These are phyloP conservation scores for Zygosaccharomyces kombuchaensis DNA, from an alignment of 805 yeast species.

Conservation along the genomic window DNA sequence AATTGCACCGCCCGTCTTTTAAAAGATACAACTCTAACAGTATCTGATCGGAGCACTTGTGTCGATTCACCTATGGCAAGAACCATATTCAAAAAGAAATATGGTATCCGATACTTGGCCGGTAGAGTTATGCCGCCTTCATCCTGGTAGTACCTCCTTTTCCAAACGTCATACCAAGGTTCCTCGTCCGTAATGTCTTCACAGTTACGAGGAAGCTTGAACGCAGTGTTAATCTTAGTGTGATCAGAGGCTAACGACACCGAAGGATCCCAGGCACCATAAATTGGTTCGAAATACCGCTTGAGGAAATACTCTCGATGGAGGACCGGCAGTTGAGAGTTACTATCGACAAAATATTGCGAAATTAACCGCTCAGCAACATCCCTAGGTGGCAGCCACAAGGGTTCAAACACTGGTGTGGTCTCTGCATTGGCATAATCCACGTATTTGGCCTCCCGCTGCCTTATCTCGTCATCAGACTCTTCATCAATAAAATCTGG, in stretches of 20 bases:
- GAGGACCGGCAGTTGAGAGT: slow-evolving; percentile 76
- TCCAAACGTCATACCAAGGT: slow-evolving; percentile 41
- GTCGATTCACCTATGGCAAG: slow-evolving; percentile 80
- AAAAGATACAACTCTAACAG: slow-evolving; percentile 64
- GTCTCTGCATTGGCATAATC: slow-evolving; percentile 22
- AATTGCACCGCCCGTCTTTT: slow-evolving; percentile 59
- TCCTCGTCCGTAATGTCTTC: slow-evolving; percentile 8
- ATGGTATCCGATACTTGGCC: slow-evolving; percentile 43
- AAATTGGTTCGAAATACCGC: slow-evolving; percentile 69
- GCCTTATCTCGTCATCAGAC: slow-evolving; percentile 27
- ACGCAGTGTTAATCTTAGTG: slow-evolving; percentile 42
- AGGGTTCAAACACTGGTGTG: slow-evolving; percentile 19
- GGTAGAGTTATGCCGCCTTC: slow-evolving; percentile 44
- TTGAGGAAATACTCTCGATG: slow-evolving; percentile 75
- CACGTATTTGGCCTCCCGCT: slow-evolving; percentile 16
- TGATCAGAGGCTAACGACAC: slow-evolving; percentile 55
- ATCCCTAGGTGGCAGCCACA: slow-evolving; percentile 57
- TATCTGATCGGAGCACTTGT: slow-evolving; percentile 62
- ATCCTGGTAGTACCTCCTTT: slow-evolving; percentile 30
- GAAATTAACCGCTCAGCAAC: slow-evolving; percentile 64
- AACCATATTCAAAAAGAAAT: slow-evolving; percentile 69
- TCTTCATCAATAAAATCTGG: slow-evolving; percentile 30
- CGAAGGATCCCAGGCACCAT: slow-evolving; percentile 57
- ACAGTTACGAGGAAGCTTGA: slow-evolving; percentile 27
- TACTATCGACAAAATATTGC: slow-evolving; percentile 70